Base-by-base conservation (phyloP, 768 basidiomycete genomes). In the Dacryopinax primogenitus region DNA sequence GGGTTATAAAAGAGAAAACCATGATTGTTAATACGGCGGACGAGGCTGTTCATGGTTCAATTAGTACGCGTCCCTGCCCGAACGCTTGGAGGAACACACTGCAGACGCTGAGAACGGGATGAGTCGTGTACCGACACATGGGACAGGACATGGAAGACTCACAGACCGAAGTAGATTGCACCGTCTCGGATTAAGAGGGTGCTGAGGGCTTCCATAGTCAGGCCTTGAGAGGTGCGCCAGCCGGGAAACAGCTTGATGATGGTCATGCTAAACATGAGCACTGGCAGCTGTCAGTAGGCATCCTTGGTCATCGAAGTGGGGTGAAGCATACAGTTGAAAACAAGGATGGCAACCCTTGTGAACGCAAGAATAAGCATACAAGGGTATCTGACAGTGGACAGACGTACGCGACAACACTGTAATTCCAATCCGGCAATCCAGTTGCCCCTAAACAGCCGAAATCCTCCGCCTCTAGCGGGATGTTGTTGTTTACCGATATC, bases 351-450 rank as follows among this genome's bases (percentile, higher is more conserved):
- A 6, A 58, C 51, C 9, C 51, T 58, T 15, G 36, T 37, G 36
- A 37, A 9, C 13, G 7, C 45, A 7, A 7, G 13, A 9, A 6
- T 47, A 47, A 21, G 45, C 12, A 26, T 47, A 9, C 12, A 26
- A 9, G 9, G 23, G 11, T 12, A 7, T 15, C 13, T 12, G 45
- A 47, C 7, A 26, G 23, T 15, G 13, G 51, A 58, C 26, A 30
- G 51, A 58, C 51, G 51, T 30, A 58, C 51, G 51, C 51, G 30
- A 58, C 51, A 30, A 58, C 30, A 18, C 51, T 58, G 51, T 58
- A 58, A 21, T 58, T 58, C 51, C 51, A 58, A 21, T 58, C 51
- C 21, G 51, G 51, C 51, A 58, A 15, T 11, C 51, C 51, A 21
- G 51, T 58, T 21, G 51, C 51, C 13, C 51, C 51, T 6, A 58